These are phyloP conservation scores for Apiospora kogelbergensis DNA, from an alignment of 2,329 filamentous ascomycete species.

Conservation along the genomic window DNA sequence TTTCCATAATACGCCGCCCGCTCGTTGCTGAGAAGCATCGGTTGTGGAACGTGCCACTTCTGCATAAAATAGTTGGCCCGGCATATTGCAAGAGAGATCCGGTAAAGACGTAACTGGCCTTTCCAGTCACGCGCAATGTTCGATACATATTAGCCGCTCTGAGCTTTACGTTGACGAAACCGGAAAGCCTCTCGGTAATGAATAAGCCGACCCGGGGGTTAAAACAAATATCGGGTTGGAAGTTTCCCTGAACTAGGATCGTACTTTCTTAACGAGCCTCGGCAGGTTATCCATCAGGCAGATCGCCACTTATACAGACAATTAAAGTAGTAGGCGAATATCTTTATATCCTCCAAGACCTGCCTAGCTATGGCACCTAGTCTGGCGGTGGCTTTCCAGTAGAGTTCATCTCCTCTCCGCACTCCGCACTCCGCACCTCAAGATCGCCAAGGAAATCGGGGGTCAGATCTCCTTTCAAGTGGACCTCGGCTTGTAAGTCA, in stretches of 20 bases:
- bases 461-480: neutral
- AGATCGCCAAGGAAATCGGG: neutral
- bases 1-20: conserved; percentile 61
- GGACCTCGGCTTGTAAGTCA: neutral
- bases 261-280: neutral
- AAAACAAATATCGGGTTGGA: neutral
- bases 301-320: neutral
- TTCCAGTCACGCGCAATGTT: neutral
- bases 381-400: no score
- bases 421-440: neutral
- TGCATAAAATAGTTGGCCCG: neutral
- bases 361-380: no score
- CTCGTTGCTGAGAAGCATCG: conserved; percentile 37
- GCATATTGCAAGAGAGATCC: neutral
- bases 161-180: neutral
- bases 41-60: neutral
- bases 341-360: no score
- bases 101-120: neutral
- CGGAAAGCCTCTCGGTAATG: neutral
- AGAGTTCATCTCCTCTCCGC: no score
- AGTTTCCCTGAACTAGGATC: no score
- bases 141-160: neutral
- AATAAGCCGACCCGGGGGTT: neutral
- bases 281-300: neutral
- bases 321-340: neutral